phyloP scores from a whole-genome alignment of 2,329 filamentous ascomycete species.

The Cladosporium phlei region DNA sequence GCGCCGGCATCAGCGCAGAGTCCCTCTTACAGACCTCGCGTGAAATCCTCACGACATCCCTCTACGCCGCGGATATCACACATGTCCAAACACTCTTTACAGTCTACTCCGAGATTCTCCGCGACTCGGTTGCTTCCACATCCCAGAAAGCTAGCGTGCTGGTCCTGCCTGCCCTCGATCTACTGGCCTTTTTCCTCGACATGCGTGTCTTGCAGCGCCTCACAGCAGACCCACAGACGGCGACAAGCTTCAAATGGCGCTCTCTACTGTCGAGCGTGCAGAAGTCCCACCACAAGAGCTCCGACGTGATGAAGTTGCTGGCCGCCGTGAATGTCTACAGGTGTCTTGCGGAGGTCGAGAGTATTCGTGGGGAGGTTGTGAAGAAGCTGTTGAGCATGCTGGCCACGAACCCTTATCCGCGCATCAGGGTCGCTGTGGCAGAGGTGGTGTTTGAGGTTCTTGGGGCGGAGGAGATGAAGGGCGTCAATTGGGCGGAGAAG shows the following conservation, averaged over 20 bases:
- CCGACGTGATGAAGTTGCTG: slow-evolving; percentile 75
- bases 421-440: slow-evolving; percentile 50
- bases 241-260: slow-evolving; percentile 57
- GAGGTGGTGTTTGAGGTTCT: slow-evolving; percentile 39
- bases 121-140: slow-evolving; percentile 13
- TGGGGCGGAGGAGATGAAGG: slow-evolving; percentile 26
- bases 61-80: slow-evolving; percentile 20
- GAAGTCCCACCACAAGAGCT: slow-evolving; percentile 75
- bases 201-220: slow-evolving; percentile 41
- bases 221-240: neutral
- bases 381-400: slow-evolving; percentile 70
- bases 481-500: slow-evolving; percentile 21
- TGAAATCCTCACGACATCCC: slow-evolving; percentile 53
- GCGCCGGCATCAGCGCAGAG: slow-evolving; percentile 73
- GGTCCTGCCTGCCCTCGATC: slow-evolving; percentile 62
- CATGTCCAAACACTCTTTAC: slow-evolving; percentile 20
- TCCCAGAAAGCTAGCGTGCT: slow-evolving; percentile 11
- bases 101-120: slow-evolving; percentile 22
- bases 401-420: slow-evolving; percentile 71
- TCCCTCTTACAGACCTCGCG: slow-evolving; percentile 66
- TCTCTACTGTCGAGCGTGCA: slow-evolving; percentile 66
- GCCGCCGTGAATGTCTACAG: slow-evolving; percentile 77
- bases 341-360: slow-evolving; percentile 55
- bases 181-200: slow-evolving; percentile 64
- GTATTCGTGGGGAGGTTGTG: slow-evolving; percentile 52